Evolutionary conservation across 257 asterid species (phyloP).

Genomic region (Solanum megistacrolobum): DNA sequence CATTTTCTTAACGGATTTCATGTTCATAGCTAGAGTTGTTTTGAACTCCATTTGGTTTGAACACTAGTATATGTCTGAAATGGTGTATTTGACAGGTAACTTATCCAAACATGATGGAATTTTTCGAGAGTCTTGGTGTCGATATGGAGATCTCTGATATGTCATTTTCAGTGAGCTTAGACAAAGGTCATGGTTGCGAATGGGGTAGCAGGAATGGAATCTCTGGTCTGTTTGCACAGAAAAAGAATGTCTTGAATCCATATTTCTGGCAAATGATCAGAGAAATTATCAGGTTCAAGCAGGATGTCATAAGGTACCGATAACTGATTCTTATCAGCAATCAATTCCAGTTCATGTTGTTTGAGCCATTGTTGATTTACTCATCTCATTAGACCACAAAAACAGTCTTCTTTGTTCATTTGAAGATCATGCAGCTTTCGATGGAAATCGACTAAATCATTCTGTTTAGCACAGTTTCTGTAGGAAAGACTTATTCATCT

Average conservation of each 20-base stretch:
- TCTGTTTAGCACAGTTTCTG: background rate
- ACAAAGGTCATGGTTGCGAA: conserved; percentile 67
- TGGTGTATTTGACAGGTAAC: conserved; percentile 53
- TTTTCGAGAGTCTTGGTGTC: conserved; percentile 79
- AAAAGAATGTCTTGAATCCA: conserved; percentile 64
- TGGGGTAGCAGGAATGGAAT: conserved; percentile 87
- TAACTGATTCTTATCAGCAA: background rate
- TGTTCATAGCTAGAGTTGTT: background rate
- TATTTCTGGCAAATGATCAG: conserved; percentile 74
- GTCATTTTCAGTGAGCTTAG: conserved; percentile 94
- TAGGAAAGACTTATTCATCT: background rate
- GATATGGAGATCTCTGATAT: conserved; percentile 94
- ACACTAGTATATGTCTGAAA: background rate
- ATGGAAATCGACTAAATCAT: background rate
- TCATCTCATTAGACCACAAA: background rate
- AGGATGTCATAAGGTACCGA: conserved; percentile 46
- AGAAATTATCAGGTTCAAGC: conserved; percentile 78
- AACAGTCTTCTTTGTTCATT: background rate
- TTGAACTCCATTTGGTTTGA: background rate
- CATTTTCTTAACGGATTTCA: background rate
- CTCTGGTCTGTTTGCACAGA: conserved; percentile 78
- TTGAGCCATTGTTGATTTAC: background rate
- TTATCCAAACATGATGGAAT: conserved; percentile 97
- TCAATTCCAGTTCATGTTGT: background rate
- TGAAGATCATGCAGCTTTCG: background rate